Evolutionary conservation across 495 filamentous ascomycete genomes (phyloP).

Genomic region (Neurospora sp.): DNA sequence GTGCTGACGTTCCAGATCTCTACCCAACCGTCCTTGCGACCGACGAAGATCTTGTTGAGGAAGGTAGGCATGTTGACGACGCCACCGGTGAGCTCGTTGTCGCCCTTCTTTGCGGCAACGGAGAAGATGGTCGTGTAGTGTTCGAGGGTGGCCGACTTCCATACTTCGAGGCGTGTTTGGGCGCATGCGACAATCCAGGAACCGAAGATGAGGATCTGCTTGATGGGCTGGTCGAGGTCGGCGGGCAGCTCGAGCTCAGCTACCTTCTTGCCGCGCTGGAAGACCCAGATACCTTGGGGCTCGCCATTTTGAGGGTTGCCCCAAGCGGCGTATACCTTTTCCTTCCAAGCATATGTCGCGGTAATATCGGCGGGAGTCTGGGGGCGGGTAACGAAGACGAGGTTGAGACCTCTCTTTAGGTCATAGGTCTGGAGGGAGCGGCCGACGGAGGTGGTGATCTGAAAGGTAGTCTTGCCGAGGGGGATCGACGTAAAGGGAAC

Average conservation of each 20-base stretch:
- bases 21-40: conserved; percentile 73
- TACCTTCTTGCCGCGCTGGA: conserved; percentile 83
- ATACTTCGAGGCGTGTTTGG: conserved; percentile 67
- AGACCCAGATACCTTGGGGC: conserved; percentile 75
- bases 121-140: conserved; percentile 75
- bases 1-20: conserved; percentile 97
- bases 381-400: conserved; percentile 84
- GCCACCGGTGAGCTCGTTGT: conserved; percentile 55
- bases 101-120: conserved; percentile 33
- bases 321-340: conserved; percentile 80
- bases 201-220: conserved; percentile 71
- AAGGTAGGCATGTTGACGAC: conserved; percentile 83
- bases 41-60: conserved; percentile 89
- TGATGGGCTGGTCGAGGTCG: conserved; percentile 55
- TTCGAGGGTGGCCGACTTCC: conserved; percentile 74
- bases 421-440: conserved; percentile 91
- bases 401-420: conserved; percentile 72
- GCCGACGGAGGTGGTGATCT: conserved; percentile 91
- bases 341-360: conserved; percentile 78
- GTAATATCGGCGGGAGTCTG: conserved; percentile 80
- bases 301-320: conserved; percentile 41
- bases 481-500: conserved; percentile 84
- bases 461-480: conserved; percentile 86
- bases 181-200: conserved; percentile 84
- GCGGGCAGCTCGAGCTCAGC: conserved; percentile 57